Evolutionary conservation across 768 basidiomycete species (phyloP), one percentile per base, ranked within the genome.

Genomic region (Calvatia gigantea): DNA sequence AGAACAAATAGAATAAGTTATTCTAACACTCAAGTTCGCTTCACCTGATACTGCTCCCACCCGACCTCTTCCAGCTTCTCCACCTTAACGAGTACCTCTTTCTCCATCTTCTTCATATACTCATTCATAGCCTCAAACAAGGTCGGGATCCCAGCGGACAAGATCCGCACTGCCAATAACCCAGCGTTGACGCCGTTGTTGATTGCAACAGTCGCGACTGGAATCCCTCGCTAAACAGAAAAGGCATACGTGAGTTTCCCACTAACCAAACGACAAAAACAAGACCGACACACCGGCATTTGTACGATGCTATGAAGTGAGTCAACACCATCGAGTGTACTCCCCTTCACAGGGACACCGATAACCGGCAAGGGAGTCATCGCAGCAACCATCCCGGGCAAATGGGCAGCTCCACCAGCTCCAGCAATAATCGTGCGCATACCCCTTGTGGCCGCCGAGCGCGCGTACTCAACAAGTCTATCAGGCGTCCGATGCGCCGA

Each of bases 311-410:
- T 94, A 65, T 97, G 85, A 63, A 99, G 70, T n/a, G 93, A 94
- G 71, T 98, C 97, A 1, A 99, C 93, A 0, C 97, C 97, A 67
- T 97, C 95, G 11, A 98, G 77, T 0, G 86, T 80, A 67, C 92
- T 94, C 9, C 92, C 95, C 67, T 94, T 97, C 54, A 99, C 97
- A 2, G 97, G 97, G 0, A 99, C 97, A 11, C 97, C 96, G 29
- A 99, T 83, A 0, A 99, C 93, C 0, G 97, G 96, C 49, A 98
- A 68, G 2, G 85, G 77, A 0, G 94, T 96, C 87, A 97, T 86
- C 17, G 91, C 87, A 4, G 96, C 97, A 1, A 98, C 93, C 97
- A 99, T 99, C 0, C 97, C 97, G 0, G 97, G 97, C 1, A 99
- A 73, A 73, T 99, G 97, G 4, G 96, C 97, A 1, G 97, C 96